phyloP scores from a whole-genome alignment of 768 basidiomycete genomes.

The Termitomyces sp. region DNA sequence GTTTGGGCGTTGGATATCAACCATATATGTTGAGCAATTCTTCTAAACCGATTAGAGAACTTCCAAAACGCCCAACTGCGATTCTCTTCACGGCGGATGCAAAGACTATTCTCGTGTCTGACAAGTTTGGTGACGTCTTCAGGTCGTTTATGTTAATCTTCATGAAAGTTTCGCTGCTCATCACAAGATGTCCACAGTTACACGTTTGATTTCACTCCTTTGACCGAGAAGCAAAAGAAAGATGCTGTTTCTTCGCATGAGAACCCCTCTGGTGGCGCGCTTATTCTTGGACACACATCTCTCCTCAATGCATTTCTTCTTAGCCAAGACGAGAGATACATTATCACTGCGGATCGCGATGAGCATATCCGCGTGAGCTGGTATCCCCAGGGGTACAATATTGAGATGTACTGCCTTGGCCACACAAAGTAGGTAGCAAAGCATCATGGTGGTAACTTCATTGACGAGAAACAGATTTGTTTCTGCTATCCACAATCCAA shows the following conservation, averaged over 20 bases:
- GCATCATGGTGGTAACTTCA: background rate
- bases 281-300: conserved; percentile 87
- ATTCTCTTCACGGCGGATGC: conserved; percentile 60
- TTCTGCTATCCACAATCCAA: conserved; percentile 73
- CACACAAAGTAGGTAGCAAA: conserved; percentile 61
- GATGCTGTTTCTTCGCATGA: conserved; percentile 56
- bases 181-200: conserved; percentile 47
- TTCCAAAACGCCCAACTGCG: conserved; percentile 80
- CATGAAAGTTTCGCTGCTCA: background rate
- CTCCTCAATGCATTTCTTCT: conserved; percentile 74
- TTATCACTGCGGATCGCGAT: conserved; percentile 91
- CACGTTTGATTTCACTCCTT: conserved; percentile 43
- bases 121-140: conserved; percentile 96
- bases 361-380: conserved; percentile 93
- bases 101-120: conserved; percentile 73
- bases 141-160: conserved; percentile 38
- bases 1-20: background rate
- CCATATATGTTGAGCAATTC: background rate
- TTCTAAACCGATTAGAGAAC: conserved; percentile 46
- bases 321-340: conserved; percentile 60
- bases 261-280: conserved; percentile 63
- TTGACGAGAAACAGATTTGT: conserved; percentile 49
- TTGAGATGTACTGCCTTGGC: conserved; percentile 86
- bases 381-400: conserved; percentile 82
- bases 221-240: conserved; percentile 28